Evolutionary conservation across 129 eudicot species (phyloP), one percentile per base, ranked within the genome.

Genomic region (Pulicaria dysenterica): DNA sequence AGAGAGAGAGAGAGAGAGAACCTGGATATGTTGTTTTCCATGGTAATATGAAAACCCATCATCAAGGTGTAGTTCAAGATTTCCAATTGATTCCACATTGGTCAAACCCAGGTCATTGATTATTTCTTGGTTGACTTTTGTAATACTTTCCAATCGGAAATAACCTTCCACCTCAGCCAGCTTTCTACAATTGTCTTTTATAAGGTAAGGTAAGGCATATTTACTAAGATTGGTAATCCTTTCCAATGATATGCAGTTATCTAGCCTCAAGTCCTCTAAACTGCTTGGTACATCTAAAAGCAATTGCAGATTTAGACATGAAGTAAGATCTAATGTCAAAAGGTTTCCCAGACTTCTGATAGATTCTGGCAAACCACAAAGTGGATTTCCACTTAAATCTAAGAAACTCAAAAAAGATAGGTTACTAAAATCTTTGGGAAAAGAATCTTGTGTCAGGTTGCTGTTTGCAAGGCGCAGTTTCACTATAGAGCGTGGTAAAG

Each of bases 401-500:
- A 76, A 54, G n/a, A 15, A 2, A 47, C 7, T 13, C 49, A 76
- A 66, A 3, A 19, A 67, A 5, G 59, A 55, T 10, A 65, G 14
- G 67, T 46, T 45, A 44, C 64, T 44, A 8, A 76, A 56, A 56
- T 36, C 43, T 4, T 13, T 11, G 0, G 80, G 67, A 37, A 76
- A 14, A 24, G 53, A 36, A 43, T 76, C 80, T 42, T 56, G 53
- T 2, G 74, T 55, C 3, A 76, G 60, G 37, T 66, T 56, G n/a
- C 80, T 66, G 19, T 46, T 38, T 8, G 54, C 9, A 55, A 76
- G 74, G 46, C 48, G 49, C 37, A 76, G 19, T 4, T 45, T n/a
- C 14, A 9, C 67, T 47, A 76, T 14, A 8, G 58, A 45, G 49
- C 47, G 11, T 9, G 80, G 80, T 45, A 76, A 76, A 55, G 67